Percentiles rank a stretch among this genome's conserved stretches.
Conservation (phyloP, 352 stramenopile genomes). For the Peronospora farinosa region DNA sequence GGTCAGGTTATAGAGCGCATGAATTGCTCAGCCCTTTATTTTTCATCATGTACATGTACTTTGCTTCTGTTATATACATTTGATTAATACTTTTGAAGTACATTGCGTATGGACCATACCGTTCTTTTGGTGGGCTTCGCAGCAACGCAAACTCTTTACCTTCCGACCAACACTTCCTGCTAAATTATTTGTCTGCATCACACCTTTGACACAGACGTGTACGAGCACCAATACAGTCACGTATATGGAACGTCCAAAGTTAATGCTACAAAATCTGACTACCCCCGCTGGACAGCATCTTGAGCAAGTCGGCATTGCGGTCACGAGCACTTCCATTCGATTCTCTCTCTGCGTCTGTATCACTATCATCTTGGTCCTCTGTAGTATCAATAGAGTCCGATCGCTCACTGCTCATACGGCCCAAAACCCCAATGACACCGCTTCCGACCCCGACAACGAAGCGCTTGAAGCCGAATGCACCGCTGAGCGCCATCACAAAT, state of each 20-base stretch:
- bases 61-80: slow-evolving; percentile 10
- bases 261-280: slow-evolving; percentile 23
- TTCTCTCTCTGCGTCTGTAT: slow-evolving; percentile 26
- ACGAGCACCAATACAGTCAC: slow-evolving; percentile 6
- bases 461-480: slow-evolving; percentile 28
- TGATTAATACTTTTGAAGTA: too few relatives aligned
- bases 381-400: slow-evolving; percentile 30
- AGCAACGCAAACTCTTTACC: neutral
- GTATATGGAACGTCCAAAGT: slow-evolving; percentile 13
- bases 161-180: slow-evolving; percentile 4
- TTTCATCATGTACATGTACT: slow-evolving; percentile 22
- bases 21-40: slow-evolving; percentile 5
- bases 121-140: too few relatives aligned
- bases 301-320: slow-evolving; percentile 39
- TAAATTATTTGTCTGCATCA: slow-evolving; percentile 28
- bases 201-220: slow-evolving; percentile 6
- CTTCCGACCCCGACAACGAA: slow-evolving; percentile 32
- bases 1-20: slow-evolving; percentile 5
- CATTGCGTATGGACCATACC: too few relatives aligned
- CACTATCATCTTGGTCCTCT: slow-evolving; percentile 35
- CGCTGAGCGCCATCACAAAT: slow-evolving; percentile 26
- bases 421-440: slow-evolving; percentile 26
- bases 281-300: slow-evolving; percentile 42
- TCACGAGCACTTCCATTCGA: slow-evolving; percentile 10
- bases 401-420: slow-evolving; percentile 23